phyloP scores from a whole-genome alignment of 1,284 basidiomycete species.

The Trametes versicolor region DNA sequence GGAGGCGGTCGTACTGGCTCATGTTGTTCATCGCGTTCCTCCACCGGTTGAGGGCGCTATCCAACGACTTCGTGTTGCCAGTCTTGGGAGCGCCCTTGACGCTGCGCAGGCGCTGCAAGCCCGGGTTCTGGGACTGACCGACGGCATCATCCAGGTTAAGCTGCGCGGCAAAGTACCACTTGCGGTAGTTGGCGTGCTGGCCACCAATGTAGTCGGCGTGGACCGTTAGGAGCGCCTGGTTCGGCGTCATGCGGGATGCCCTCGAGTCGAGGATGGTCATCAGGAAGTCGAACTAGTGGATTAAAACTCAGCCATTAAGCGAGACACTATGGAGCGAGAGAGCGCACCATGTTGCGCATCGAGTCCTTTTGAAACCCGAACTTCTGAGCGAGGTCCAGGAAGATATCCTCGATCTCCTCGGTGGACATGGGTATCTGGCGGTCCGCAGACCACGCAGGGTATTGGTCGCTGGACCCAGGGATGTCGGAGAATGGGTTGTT shows the following conservation, averaged over 20 bases:
- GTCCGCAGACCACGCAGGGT: slow-evolving; percentile 95
- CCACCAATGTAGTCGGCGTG: slow-evolving; percentile 99
- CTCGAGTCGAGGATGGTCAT: slow-evolving; percentile 98
- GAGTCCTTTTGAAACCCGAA: slow-evolving; percentile 98
- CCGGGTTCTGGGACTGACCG: slow-evolving; percentile 94
- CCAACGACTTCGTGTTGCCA: slow-evolving; percentile 85
- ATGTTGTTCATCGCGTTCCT: slow-evolving; percentile 99
- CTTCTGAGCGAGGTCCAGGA: slow-evolving; percentile 98
- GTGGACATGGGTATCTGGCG: slow-evolving; percentile 96
- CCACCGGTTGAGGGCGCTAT: slow-evolving; percentile 94
- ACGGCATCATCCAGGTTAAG: slow-evolving; percentile 99
- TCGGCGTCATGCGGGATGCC: slow-evolving; percentile 98
- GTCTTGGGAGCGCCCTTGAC: slow-evolving; percentile 74
- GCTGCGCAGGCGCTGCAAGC: slow-evolving; percentile 88
- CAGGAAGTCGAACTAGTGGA: slow-evolving; percentile 89
- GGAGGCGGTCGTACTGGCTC: slow-evolving; percentile 97
- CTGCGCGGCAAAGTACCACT: slow-evolving; percentile 99
- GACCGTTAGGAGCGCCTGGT: slow-evolving; percentile 94
- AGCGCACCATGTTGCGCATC: slow-evolving; percentile 87
- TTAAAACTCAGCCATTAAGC: slow-evolving; percentile 6
- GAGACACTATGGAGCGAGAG: slow-evolving; percentile 3
- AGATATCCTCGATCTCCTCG: slow-evolving; percentile 99
- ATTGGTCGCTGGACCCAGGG: slow-evolving; percentile 72
- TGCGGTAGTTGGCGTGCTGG: slow-evolving; percentile 95
- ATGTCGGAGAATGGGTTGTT: slow-evolving; percentile 63